phyloP scores from a whole-genome alignment of 768 basidiomycete species.

The Mycena chlorophos region DNA sequence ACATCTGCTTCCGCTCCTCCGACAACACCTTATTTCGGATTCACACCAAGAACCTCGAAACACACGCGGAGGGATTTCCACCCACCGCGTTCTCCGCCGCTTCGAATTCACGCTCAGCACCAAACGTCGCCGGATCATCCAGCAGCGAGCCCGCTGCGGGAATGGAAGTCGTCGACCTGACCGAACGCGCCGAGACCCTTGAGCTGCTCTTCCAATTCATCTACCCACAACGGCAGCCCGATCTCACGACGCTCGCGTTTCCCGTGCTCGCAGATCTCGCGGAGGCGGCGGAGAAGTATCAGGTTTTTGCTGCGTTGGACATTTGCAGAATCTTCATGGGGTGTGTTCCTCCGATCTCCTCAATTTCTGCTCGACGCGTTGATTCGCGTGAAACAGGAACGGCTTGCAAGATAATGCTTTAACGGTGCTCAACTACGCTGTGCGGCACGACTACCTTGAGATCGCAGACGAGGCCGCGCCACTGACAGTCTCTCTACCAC shows the following conservation, averaged over 20 bases:
- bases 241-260: slow-evolving; percentile 17
- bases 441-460: slow-evolving; percentile 23
- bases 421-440: slow-evolving; percentile 24
- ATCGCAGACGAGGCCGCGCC: slow-evolving; percentile 24
- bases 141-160: neutral
- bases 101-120: slow-evolving; percentile 22
- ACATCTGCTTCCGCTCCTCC: slow-evolving; percentile 14
- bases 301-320: slow-evolving; percentile 24
- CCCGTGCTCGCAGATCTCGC: slow-evolving; percentile 19
- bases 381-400: slow-evolving; percentile 3
- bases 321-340: slow-evolving; percentile 24
- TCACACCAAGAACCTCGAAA: slow-evolving; percentile 17
- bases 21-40: slow-evolving; percentile 16
- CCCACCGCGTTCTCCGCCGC: slow-evolving; percentile 9
- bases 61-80: slow-evolving; percentile 16
- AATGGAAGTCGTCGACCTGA: slow-evolving; percentile 6
- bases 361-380: neutral
- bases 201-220: slow-evolving; percentile 12
- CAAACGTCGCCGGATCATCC: slow-evolving; percentile 2
- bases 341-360: slow-evolving; percentile 4
- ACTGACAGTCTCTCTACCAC: slow-evolving; percentile 19
- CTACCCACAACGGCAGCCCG: slow-evolving; percentile 16
- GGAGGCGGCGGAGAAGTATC: slow-evolving; percentile 27
- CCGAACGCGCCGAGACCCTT: slow-evolving; percentile 1
- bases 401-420: slow-evolving; percentile 20